Evolutionary conservation across 371 early-diverging fungal species (phyloP), one percentile per base, ranked within the genome.

Genomic region (Conidiobolus incongruus): DNA sequence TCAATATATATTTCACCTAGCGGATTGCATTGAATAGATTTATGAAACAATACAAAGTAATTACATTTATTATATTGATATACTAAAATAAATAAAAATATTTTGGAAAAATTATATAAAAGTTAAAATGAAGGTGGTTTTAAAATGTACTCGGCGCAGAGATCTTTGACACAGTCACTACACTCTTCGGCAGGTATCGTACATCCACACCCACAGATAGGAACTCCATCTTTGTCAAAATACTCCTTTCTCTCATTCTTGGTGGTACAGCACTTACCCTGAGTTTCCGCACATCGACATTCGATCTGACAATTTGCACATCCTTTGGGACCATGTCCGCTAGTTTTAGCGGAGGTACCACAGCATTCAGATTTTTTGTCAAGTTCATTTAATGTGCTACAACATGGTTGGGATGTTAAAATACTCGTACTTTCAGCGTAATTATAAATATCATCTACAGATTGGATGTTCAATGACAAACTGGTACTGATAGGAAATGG

Each of bases 131-230:
- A 26, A 8, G 26, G 26, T 4, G 26, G 26, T 26, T 26, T 26
- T 26, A 26, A 26, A 8, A 26, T 26, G 8, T 26, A 26, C 26
- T 26, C 43, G 15, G 43, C 32, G 19, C 43, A 42, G 7, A 11
- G n/a, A 42, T 42, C 43, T 19, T 42, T 8, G 10, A 42, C 12
- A 30, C 43, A 42, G n/a, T 42, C 43, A 21, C 13, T 32, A 20
- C 43, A 42, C 12, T 42, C 43, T 19, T 19, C 13, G 2, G 31
- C 15, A 8, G 43, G 28, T 2, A 32, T 28, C 10, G 28, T n/a
- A 20, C 43, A 42, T 4, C 43, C 43, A 42, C 43, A 42, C 2
- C 43, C 43, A 33, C 43, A 42, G 15, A 15, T 42, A 6, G 16
- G n/a, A 8, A 42, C 17, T 2, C 43, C 43, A 42, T 42, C 34